Base-by-base conservation (phyloP, 2,329 filamentous ascomycete genomes). In the Mariannaea elegans region DNA sequence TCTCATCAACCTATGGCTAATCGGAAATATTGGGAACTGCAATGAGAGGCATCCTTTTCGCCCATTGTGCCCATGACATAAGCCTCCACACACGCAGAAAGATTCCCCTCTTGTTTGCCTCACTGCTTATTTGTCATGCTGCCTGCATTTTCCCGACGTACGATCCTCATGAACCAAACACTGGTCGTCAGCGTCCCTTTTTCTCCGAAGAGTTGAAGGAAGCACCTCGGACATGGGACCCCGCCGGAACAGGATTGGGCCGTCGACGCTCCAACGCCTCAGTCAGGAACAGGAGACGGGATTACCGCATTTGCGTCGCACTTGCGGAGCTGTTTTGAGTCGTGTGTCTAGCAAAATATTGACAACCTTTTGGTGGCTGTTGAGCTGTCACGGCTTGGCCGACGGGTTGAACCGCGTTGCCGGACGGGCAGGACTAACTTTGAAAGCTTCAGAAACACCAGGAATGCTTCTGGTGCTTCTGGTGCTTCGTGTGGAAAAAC, bases 41-140 rank as follows among this genome's bases (percentile, higher is more conserved):
- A 39, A n/a, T 21, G 29, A 13, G 16, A 19, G 18, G 27, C 48
- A 53, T 34, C n/a, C 32, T 9, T 52, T 36, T 53, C 27, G 39
- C 48, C 52, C 48, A 49, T 53, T 53, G 56, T 36, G 38, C 49
- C 38, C 47, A 57, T 57, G 41, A 47, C 39, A 21, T 38, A 29
- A 52, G 23, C 32, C 13, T 42, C 56, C 42, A 41, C 48, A 42
- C 24, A 41, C 42, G 49, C 38, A 27, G 27, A 41, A 16, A 41
- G 27, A 5, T 31, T 13, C 29, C 42, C 42, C 36, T 36, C 44
- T 34, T 42, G 29, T 41, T 47, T 23, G 34, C 23, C 18, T 8
- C 21, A 24, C 41, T 34, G 9, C 38, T 48, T 21, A 39, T 38
- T 42, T 16, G 18, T 32, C 18, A 23, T 32, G 48, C 29, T 7